These are phyloP conservation scores for Globisporangium alternatum DNA, from an alignment of 352 stramenopile genomes.

Conservation along the genomic window DNA sequence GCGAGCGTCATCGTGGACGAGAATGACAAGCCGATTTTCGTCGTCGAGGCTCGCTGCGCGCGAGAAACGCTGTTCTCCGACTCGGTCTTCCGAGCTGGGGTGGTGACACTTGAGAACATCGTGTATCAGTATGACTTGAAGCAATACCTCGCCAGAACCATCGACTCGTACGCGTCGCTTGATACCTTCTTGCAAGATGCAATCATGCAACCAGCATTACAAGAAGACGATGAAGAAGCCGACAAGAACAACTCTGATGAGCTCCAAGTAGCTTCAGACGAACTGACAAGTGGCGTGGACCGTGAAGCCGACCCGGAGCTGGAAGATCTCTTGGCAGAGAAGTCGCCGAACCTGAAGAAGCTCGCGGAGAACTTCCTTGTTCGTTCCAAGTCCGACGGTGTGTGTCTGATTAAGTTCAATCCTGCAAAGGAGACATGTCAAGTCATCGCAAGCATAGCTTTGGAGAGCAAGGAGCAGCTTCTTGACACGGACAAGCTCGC, in stretches of 20 bases:
- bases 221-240: slow-evolving; percentile 9
- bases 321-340: slow-evolving; percentile 28
- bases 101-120: slow-evolving; percentile 64
- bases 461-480: neutral
- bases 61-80: slow-evolving; percentile 45
- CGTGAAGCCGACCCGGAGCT: slow-evolving; percentile 24
- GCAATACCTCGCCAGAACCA: slow-evolving; percentile 29
- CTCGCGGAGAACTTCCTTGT: slow-evolving; percentile 27
- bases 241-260: neutral
- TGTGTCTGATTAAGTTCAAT: slow-evolving; percentile 51
- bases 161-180: slow-evolving; percentile 29
- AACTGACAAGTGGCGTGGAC: slow-evolving; percentile 16
- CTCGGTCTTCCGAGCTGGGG: slow-evolving; percentile 45
- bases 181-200: slow-evolving; percentile 38
- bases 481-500: slow-evolving; percentile 12
- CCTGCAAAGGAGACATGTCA: slow-evolving; percentile 37
- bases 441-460: slow-evolving; percentile 24
- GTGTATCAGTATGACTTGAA: slow-evolving; percentile 65
- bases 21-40: slow-evolving; percentile 43
- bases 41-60: slow-evolving; percentile 53
- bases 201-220: slow-evolving; percentile 8
- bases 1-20: slow-evolving; percentile 47
- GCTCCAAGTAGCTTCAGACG: neutral
- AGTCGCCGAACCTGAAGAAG: slow-evolving; percentile 32
- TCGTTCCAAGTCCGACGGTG: slow-evolving; percentile 26